Evolutionary conservation across 345 rosid species (phyloP).

Genomic region (Aegle marmelos): DNA sequence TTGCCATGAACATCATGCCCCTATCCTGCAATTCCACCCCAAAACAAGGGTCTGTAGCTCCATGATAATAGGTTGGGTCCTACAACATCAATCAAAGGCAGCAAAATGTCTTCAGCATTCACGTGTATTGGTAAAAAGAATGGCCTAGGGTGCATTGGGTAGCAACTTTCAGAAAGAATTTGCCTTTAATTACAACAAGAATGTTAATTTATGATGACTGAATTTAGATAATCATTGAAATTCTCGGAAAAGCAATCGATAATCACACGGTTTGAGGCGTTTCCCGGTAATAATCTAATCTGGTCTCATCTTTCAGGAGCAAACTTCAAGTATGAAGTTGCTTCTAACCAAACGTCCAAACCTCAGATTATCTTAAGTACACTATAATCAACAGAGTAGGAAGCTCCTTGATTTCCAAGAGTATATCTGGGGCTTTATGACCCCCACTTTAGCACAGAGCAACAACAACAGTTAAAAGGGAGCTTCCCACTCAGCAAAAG

Average conservation of each 20-base stretch:
- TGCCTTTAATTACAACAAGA: background rate
- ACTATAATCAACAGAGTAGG: background rate
- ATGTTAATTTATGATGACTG: background rate
- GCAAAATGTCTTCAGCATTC: slow-evolving; percentile 25
- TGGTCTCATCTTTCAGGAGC: background rate
- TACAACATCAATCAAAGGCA: slow-evolving; percentile 16
- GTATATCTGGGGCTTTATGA: background rate
- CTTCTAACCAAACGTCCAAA: background rate
- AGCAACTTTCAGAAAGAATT: slow-evolving; percentile 1
- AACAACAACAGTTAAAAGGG: slow-evolving; percentile 19
- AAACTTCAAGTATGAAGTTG: background rate
- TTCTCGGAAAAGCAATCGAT: background rate
- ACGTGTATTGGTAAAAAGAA: slow-evolving; percentile 14
- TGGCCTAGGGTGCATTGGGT: slow-evolving; percentile 5
- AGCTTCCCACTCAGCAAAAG: slow-evolving; percentile 32
- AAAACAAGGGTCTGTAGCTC: slow-evolving; percentile 21
- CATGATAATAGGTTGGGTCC: slow-evolving; percentile 26
- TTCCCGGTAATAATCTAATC: background rate
- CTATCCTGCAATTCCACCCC: background rate
- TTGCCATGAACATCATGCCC: slow-evolving; percentile 21
- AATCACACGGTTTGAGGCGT: background rate
- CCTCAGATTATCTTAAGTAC: background rate
- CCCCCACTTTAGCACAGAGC: slow-evolving; percentile 14
- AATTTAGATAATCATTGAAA: background rate
- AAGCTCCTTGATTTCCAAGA: slow-evolving; percentile 1